Conservation (phyloP, 768 basidiomycete species). For the Cystofilobasidium macerans region DNA sequence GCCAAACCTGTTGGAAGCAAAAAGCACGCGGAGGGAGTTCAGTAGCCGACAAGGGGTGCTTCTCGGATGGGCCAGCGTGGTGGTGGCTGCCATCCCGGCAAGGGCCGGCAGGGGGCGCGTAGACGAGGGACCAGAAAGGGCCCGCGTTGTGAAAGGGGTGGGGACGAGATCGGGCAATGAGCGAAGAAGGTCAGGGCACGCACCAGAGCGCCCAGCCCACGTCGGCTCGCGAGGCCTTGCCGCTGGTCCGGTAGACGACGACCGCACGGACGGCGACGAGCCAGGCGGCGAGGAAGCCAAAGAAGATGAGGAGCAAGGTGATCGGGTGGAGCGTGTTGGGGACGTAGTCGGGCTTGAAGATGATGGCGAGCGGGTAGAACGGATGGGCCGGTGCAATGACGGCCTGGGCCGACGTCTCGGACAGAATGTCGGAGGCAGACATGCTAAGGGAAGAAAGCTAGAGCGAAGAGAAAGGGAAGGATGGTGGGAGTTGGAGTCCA, state of each 20-base stretch:
- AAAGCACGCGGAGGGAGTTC: not conserved
- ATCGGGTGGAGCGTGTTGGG: conserved; percentile 21
- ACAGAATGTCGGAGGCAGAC: not conserved
- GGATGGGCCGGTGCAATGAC: conserved; percentile 7
- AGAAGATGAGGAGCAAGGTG: conserved; percentile 22
- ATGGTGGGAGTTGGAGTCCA: too few species aligned
- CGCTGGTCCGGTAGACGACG: not conserved
- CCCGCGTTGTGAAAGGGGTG: not conserved
- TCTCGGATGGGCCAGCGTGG: too few species aligned
- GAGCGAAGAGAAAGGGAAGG: not conserved
- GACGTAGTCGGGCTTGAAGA: conserved; percentile 1
- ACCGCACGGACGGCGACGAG: not conserved
- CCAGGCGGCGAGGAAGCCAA: conserved; percentile 9
- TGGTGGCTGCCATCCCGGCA: not conserved
- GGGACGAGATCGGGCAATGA: not conserved
- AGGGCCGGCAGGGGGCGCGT: not conserved
- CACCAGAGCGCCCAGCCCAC: not conserved
- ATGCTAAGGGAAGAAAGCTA: not conserved
- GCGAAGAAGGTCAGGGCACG: not conserved
- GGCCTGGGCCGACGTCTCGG: not conserved
- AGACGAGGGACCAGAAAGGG: not conserved
- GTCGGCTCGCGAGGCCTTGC: not conserved
- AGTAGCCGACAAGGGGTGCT: not conserved
- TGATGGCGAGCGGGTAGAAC: conserved; percentile 22
- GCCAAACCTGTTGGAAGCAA: conserved; percentile 6